Evolutionary conservation across 345 rosid species (phyloP).

Genomic region (Raphanus raphanistrum): DNA sequence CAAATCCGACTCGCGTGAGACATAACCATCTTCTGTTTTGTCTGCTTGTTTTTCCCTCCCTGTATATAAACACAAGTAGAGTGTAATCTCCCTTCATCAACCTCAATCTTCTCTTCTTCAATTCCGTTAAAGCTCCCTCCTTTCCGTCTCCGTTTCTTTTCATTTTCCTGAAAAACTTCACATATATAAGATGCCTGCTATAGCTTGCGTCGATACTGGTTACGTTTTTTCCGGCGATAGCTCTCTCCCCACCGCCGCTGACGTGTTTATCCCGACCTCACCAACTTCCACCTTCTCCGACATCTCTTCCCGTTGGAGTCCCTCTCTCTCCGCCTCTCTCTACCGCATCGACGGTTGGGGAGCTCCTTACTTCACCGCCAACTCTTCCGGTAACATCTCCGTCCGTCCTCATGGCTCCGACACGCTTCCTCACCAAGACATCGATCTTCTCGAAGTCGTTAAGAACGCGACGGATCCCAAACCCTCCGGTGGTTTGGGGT

Average conservation of each 20-base stretch:
- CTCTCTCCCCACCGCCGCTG: conserved; percentile 45
- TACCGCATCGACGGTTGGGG: conserved; percentile 87
- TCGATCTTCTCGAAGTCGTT: conserved; percentile 80
- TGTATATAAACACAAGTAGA: background rate
- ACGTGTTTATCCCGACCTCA: conserved; percentile 16
- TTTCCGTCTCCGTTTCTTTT: no score
- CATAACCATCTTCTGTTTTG: background rate
- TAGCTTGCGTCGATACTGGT: conserved; percentile 63
- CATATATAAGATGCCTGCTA: conserved; percentile 76
- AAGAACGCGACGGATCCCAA: conserved; percentile 81
- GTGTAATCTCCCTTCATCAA: background rate
- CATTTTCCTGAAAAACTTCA: no score
- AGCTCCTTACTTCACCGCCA: conserved; percentile 81
- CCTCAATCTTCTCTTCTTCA: background rate
- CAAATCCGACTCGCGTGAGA: background rate
- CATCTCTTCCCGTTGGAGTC: conserved; percentile 55
- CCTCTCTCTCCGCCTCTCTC: conserved; percentile 63
- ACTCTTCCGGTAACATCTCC: conserved; percentile 71
- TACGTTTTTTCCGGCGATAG: background rate
- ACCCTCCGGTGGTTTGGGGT: conserved; percentile 76
- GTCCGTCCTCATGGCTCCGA: conserved; percentile 71
- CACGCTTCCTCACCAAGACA: conserved; percentile 80
- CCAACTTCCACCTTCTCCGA: conserved; percentile 23
- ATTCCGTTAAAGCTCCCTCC: no score
- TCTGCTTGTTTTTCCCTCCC: background rate